Evolutionary conservation across 2,329 filamentous ascomycete species (phyloP).

Genomic region (Nannizziopsis barbatae): DNA sequence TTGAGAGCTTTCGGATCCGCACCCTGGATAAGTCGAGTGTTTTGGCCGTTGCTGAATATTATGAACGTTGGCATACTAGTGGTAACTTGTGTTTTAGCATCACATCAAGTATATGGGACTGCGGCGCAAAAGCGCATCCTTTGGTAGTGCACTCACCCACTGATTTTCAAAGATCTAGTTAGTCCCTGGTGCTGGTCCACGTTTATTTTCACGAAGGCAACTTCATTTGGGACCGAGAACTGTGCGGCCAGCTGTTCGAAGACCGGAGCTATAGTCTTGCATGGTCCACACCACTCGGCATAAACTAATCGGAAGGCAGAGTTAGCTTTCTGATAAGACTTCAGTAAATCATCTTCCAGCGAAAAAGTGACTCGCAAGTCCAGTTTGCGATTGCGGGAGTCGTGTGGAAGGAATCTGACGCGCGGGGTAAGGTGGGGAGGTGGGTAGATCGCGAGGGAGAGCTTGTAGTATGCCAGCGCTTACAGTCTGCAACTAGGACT

Average conservation of each 20-base stretch:
- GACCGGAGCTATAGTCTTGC: slow-evolving; percentile 69
- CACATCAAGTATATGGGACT: background rate
- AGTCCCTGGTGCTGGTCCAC: slow-evolving; percentile 66
- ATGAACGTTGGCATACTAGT: slow-evolving; percentile 77
- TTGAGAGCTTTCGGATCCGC: slow-evolving; percentile 62
- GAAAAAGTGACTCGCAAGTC: background rate
- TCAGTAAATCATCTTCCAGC: too few species aligned
- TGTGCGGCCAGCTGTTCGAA: slow-evolving; percentile 65
- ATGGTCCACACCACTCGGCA: slow-evolving; percentile 75
- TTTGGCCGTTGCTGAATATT: slow-evolving; percentile 62
- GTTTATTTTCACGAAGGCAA: slow-evolving; percentile 83
- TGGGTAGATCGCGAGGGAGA: background rate
- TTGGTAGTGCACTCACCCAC: slow-evolving; percentile 40
- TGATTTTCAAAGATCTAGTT: slow-evolving; percentile 60
- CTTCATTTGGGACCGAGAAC: slow-evolving; percentile 58
- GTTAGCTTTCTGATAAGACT: slow-evolving; percentile 17
- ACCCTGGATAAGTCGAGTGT: slow-evolving; percentile 59
- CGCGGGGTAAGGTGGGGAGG: slow-evolving; percentile 16
- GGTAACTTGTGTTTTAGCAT: background rate
- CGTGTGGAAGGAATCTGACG: background rate
- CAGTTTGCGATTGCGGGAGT: background rate
- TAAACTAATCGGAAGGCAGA: slow-evolving; percentile 51
- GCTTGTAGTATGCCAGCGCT: slow-evolving; percentile 30
- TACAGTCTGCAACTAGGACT: slow-evolving; percentile 82
- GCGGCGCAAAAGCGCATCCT: too few species aligned